Evolutionary conservation across 495 filamentous ascomycete genomes (phyloP).

Genomic region (Thermothielavioides terrestris): DNA sequence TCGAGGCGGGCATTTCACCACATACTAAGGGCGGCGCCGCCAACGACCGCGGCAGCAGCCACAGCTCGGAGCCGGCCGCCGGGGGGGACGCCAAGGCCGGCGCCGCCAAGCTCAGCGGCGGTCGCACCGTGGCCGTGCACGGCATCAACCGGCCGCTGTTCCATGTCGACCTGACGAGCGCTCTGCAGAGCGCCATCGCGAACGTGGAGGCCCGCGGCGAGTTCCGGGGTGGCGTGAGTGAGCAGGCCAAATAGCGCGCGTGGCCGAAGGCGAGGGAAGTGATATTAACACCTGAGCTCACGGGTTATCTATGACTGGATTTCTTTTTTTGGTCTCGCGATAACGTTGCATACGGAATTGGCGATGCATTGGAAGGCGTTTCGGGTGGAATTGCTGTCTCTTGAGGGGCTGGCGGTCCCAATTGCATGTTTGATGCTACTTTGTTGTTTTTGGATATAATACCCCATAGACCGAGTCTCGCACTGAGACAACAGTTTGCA

Average conservation of each 20-base stretch:
- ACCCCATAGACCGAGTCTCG: no score
- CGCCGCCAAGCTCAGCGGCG: conserved; percentile 2
- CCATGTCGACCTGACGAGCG: conserved; percentile 89
- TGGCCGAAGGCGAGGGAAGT: no score
- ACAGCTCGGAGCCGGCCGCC: neutral
- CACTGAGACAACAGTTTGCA: no score
- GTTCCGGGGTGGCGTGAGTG: neutral
- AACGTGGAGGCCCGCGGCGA: conserved; percentile 53
- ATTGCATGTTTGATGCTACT: no score
- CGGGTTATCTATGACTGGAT: no score
- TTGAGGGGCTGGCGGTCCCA: no score
- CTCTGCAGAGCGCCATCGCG: conserved; percentile 77
- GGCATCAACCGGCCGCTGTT: conserved; percentile 86
- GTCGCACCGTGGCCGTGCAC: conserved; percentile 55
- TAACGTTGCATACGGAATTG: no score
- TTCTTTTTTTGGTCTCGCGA: no score
- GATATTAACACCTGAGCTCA: no score
- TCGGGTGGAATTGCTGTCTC: no score
- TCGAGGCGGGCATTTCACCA: conserved; percentile 7
- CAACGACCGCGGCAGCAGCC: neutral
- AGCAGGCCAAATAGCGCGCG: neutral
- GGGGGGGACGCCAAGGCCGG: neutral
- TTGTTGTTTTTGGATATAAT: no score
- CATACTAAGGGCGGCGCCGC: neutral
- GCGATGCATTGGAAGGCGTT: no score